Evolutionary conservation across 768 basidiomycete genomes (phyloP).

Genomic region (Termitomyces eurrhizus): DNA sequence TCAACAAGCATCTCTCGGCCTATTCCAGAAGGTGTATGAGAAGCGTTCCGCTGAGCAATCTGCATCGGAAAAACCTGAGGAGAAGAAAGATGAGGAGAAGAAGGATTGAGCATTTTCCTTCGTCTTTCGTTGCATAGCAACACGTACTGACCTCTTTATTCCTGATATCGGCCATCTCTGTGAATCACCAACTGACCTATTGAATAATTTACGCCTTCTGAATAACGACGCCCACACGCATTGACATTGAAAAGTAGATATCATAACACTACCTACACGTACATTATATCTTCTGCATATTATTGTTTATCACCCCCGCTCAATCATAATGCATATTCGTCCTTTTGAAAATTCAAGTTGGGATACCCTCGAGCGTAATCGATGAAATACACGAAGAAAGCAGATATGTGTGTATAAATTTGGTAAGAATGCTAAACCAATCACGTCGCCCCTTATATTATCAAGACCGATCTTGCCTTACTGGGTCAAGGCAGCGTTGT

Average conservation of each 20-base stretch:
- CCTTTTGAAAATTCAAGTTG: no score
- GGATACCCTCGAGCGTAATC: no score
- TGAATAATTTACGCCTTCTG: conserved; percentile 6
- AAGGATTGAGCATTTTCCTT: conserved; percentile 56
- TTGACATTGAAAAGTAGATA: conserved; percentile 16
- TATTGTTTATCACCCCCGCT: conserved; percentile 10
- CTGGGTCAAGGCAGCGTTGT: not conserved
- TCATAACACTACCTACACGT: conserved; percentile 6
- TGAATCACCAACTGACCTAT: conserved; percentile 3
- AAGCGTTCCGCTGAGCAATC: conserved; percentile 77
- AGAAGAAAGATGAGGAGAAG: conserved; percentile 70
- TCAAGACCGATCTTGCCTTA: not conserved
- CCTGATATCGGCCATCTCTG: not conserved
- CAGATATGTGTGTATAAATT: not conserved
- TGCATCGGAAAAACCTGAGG: conserved; percentile 36
- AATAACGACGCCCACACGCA: conserved; percentile 15
- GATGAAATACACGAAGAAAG: no score
- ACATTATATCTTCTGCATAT: conserved; percentile 10
- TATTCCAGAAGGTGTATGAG: conserved; percentile 98
- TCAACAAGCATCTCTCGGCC: conserved; percentile 89
- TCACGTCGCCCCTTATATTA: not conserved
- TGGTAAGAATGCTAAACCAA: not conserved
- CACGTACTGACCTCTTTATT: not conserved
- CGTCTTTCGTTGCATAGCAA: not conserved
- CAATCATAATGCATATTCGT: conserved; percentile 11